Percentiles rank a stretch among this genome's conserved stretches.
These are phyloP conservation scores for Aschersonia sp. DNA, from an alignment of 2,329 filamentous ascomycete genomes.

Conservation along the genomic window DNA sequence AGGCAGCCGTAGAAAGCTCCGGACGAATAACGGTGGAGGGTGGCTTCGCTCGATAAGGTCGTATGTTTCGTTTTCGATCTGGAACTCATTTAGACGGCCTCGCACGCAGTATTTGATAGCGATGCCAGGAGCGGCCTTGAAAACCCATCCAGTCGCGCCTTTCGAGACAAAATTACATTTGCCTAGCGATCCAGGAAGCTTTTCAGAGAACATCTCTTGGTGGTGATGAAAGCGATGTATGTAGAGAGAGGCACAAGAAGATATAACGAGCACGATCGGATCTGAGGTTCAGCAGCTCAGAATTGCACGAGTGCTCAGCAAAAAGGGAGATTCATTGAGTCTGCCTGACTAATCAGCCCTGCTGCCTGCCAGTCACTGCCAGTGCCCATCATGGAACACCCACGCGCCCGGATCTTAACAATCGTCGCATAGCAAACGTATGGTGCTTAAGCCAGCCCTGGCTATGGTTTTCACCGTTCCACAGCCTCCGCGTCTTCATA, in stretches of 20 bases:
- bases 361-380: background rate
- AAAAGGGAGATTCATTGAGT: background rate
- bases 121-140: conserved; percentile 1
- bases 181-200: background rate
- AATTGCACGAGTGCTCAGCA: background rate
- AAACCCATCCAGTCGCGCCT: conserved; percentile 1
- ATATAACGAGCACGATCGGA: background rate
- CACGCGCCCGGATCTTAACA: background rate
- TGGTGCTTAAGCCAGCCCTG: background rate
- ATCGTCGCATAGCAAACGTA: background rate
- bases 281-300: background rate
- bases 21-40: background rate
- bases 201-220: background rate
- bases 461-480: background rate
- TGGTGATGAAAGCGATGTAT: conserved; percentile 1
- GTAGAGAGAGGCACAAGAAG: background rate
- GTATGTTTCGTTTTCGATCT: conserved; percentile 1
- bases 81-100: conserved; percentile 1
- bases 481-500: background rate
- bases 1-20: conserved; percentile 2
- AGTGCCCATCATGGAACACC: background rate
- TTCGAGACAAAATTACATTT: conserved; percentile 1
- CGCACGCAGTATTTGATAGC: conserved; percentile 1
- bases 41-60: conserved; percentile 1
- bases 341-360: background rate